Conservation (phyloP, 73 alveolate genomes). For the Uronychia binucleata region DNA sequence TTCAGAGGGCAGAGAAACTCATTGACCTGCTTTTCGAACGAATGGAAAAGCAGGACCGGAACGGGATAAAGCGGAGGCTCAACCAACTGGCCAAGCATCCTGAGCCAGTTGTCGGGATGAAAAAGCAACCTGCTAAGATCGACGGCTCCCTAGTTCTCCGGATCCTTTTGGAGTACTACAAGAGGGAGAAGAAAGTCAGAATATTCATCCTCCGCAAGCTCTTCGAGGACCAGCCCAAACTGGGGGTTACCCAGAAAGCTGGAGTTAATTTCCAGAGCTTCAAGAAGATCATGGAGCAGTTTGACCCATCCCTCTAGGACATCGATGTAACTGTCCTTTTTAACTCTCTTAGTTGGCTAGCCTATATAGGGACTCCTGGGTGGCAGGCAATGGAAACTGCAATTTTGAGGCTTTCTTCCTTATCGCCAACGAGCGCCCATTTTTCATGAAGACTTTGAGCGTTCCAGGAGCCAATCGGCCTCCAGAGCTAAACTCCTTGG, state of each 20-base stretch:
- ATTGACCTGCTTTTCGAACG: slow-evolving; percentile 6
- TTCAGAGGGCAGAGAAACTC: background rate
- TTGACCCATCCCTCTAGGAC: slow-evolving; percentile 38
- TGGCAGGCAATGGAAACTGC: slow-evolving; percentile 45
- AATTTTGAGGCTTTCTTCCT: slow-evolving; percentile 51
- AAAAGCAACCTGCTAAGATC: slow-evolving; percentile 24
- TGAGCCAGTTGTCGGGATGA: slow-evolving; percentile 2
- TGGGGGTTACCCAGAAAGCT: slow-evolving; percentile 32
- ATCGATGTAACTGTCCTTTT: slow-evolving; percentile 13
- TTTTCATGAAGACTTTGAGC: slow-evolving; percentile 11
- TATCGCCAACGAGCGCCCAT: slow-evolving; percentile 50
- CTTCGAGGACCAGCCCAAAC: slow-evolving; percentile 42
- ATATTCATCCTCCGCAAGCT: slow-evolving; percentile 26
- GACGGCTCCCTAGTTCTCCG: slow-evolving; percentile 51
- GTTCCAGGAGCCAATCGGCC: background rate
- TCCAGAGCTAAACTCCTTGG: background rate
- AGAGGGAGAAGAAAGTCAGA: slow-evolving; percentile 63
- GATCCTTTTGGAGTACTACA: slow-evolving; percentile 52
- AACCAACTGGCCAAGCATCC: background rate
- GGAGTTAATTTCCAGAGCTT: slow-evolving; percentile 41
- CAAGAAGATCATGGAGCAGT: slow-evolving; percentile 41
- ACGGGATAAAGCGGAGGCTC: slow-evolving; percentile 12
- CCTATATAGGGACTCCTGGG: slow-evolving; percentile 52
- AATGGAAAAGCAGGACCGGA: slow-evolving; percentile 31
- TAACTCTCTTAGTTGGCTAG: background rate